Base-by-base conservation (phyloP, 2,329 filamentous ascomycete species). In the Cadophora sp. region DNA sequence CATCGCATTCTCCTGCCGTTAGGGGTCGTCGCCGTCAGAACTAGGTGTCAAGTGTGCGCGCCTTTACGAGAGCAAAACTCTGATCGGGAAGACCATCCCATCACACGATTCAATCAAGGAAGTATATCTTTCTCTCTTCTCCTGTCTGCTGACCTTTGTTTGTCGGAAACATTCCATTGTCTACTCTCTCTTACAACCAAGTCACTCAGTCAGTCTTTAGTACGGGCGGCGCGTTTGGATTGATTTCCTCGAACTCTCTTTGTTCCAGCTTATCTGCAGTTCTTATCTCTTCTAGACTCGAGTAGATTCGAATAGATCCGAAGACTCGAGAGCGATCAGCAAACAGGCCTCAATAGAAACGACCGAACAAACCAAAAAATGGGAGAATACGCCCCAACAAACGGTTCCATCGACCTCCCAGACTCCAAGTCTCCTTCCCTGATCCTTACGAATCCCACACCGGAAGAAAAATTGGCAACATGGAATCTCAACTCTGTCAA, bases 401-500 rank as follows among this genome's bases (percentile, higher is more conserved):
- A 60, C 34, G 40, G 55, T 22, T 63, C 61, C 14, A 64, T 53
- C 43, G 68, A 68, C 43, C 67, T 76, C 19, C 76, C 76, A 27
- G 66, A 73, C 62, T 66, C 73, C 14, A 68, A 69, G 9, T 75
- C 73, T 16, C 68, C 80, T 2, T 74, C 77, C 29, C 79, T 87
- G 2, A 72, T 81, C 67, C 85, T 92, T 71, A 80, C 82, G 48
- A 82, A 85, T 70, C 87, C 90, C 1, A 91, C 87, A 0, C 73
- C 79, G 2, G 79, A 80, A 8, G 90, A 92, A 76, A 84, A 83
- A 68, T 71, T 76, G 24, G 79, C 78, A 60, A 87, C 85, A 63
- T 91, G 87, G 86, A 80, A 79, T 6, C 79, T 83, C 56, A 89
- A 86, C 48, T 83, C 86, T 63, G 74, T 79, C 26, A 82, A 82